A percentile compares a stretch with the other conserved stretches of the same genome.
These are phyloP conservation scores for Aspergillus melleus DNA, from an alignment of 2,329 filamentous ascomycete species.

Conservation along the genomic window DNA sequence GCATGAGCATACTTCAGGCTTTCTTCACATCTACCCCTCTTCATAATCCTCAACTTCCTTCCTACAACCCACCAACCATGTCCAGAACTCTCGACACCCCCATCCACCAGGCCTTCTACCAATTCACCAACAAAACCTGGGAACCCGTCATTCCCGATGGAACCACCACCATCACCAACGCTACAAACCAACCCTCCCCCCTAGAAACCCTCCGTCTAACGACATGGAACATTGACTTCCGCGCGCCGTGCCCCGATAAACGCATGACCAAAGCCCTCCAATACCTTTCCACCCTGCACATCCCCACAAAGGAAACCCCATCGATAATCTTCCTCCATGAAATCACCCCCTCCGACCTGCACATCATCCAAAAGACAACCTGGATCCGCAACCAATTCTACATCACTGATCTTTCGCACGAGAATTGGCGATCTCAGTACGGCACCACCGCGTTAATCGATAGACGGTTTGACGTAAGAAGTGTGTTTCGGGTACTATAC, in stretches of 20 bases:
- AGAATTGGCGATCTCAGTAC: conserved; percentile 51
- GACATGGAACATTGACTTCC: conserved; percentile 54
- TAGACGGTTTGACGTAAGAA: conserved; percentile 43
- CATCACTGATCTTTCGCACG: conserved; percentile 48
- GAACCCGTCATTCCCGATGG: not conserved
- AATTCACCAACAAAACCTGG: conserved; percentile 5
- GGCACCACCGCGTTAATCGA: conserved; percentile 57
- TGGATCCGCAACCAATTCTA: conserved; percentile 53
- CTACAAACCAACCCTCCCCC: not conserved
- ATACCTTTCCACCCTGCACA: conserved; percentile 36
- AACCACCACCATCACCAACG: not conserved
- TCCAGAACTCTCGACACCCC: not conserved
- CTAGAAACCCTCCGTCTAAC: conserved; percentile 33
- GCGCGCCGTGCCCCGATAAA: conserved; percentile 35
- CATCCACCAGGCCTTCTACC: conserved; percentile 9
- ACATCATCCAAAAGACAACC: conserved; percentile 41
- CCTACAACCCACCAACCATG: not conserved
- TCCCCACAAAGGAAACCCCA: conserved; percentile 15
- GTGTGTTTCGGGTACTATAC: conserved; percentile 55
- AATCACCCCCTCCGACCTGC: conserved; percentile 50
- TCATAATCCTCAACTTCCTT: no score
- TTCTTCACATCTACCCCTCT: no score
- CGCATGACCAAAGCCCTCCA: conserved; percentile 45
- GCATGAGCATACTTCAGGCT: not conserved
- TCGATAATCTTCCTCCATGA: conserved; percentile 55